phyloP scores from a whole-genome alignment of 2,329 filamentous ascomycete species.

The Fusarium mangiferae region DNA sequence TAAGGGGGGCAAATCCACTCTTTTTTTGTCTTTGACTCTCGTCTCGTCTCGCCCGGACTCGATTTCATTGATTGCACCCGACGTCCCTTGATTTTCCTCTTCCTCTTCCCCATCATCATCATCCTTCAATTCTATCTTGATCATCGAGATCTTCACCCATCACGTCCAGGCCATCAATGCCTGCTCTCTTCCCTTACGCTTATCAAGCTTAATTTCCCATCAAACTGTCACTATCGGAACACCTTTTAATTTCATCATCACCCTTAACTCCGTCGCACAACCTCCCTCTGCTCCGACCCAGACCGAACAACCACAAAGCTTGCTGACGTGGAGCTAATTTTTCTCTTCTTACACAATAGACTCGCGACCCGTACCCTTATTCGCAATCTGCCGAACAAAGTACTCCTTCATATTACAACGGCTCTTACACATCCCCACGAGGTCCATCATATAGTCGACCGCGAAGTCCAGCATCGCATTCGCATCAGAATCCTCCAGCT shows the following conservation, averaged over 20 bases:
- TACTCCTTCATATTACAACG: conserved; percentile 59
- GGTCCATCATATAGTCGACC: conserved; percentile 56
- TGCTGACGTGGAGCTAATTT: conserved; percentile 45
- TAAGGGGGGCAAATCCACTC: conserved; percentile 53
- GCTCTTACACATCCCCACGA: conserved; percentile 61
- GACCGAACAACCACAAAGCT: conserved; percentile 27
- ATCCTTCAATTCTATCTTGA: conserved; percentile 27
- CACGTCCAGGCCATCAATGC: conserved; percentile 39
- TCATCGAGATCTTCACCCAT: conserved; percentile 18
- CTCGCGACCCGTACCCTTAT: conserved; percentile 63
- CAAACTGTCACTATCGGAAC: conserved; percentile 18
- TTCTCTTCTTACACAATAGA: conserved; percentile 49
- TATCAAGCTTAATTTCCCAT: conserved; percentile 20
- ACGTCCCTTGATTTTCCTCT: conserved; percentile 36
- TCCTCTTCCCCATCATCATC: conserved; percentile 27
- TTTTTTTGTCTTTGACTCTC: conserved; percentile 43
- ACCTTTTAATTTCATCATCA: conserved; percentile 39
- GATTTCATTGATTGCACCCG: conserved; percentile 32
- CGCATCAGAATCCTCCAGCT: conserved; percentile 57
- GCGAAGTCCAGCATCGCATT: conserved; percentile 62
- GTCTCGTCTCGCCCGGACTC: conserved; percentile 30
- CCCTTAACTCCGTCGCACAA: conserved; percentile 29
- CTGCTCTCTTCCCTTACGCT: conserved; percentile 23
- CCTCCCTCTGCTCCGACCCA: conserved; percentile 23
- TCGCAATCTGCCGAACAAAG: conserved; percentile 56